A percentile compares a stretch with the other conserved stretches of the same genome.
These are phyloP conservation scores for Yamadazyma nakazawae DNA, from an alignment of 805 yeast species.

Conservation along the genomic window DNA sequence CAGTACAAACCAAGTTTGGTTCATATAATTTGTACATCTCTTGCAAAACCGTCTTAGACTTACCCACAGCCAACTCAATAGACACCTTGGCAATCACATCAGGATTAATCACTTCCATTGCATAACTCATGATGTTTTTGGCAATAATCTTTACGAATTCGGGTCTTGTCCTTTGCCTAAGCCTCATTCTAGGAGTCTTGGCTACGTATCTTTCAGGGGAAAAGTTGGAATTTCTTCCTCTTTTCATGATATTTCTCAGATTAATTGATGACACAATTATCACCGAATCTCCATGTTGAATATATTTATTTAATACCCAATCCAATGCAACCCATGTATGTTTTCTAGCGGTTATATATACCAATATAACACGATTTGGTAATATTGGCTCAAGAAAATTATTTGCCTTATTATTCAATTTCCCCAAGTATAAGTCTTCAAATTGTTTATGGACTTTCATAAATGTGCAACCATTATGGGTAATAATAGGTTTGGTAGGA, in stretches of 20 bases:
- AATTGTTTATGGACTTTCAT: constrained; percentile 47
- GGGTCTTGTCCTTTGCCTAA: constrained; percentile 41
- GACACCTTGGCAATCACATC: constrained; percentile 47
- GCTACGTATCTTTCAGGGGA: constrained; percentile 15
- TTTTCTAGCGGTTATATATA: constrained; percentile 64
- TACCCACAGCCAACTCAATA: constrained; percentile 60
- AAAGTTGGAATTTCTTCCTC: constrained; percentile 11
- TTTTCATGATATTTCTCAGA: constrained; percentile 12
- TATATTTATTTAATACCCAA: constrained; percentile 54
- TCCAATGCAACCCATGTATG: constrained; percentile 86
- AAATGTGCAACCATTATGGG: constrained; percentile 41
- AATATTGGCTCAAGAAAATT: constrained; percentile 32
- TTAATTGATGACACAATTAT: constrained; percentile 56
- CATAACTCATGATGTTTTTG: constrained; percentile 51
- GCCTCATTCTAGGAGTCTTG: constrained; percentile 28
- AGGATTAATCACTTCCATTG: constrained; percentile 45
- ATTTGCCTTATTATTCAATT: constrained; percentile 21
- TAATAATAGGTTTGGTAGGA: constrained; percentile 40
- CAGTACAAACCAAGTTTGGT: constrained; percentile 56
- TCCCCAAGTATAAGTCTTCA: constrained; percentile 44
- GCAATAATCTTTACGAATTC: constrained; percentile 45
- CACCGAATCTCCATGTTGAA: constrained; percentile 65
- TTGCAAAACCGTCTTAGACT: constrained; percentile 51
- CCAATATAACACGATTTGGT: constrained; percentile 54
- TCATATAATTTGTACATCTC: constrained; percentile 60